Conservation (phyloP, 108 stramenopile species). For the Cyclotella atomus region DNA sequence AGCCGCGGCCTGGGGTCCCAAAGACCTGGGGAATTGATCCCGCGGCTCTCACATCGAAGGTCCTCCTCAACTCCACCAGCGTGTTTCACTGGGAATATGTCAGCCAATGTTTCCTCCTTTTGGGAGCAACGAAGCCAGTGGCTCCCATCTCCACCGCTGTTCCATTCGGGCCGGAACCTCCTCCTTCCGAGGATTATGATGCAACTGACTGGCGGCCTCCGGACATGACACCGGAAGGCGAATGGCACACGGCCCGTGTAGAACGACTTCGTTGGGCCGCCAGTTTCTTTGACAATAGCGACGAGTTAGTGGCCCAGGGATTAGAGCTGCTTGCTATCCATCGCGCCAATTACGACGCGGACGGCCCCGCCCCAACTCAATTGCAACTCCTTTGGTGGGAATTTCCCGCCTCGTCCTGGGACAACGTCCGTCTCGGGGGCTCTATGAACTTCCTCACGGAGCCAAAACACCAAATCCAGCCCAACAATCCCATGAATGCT, state of each 20-base stretch:
- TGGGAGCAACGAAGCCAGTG: not conserved
- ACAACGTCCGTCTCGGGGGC: not conserved
- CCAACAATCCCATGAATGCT: not conserved
- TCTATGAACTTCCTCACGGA: constrained; percentile 9
- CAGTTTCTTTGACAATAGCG: not conserved
- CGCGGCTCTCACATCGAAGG: not conserved
- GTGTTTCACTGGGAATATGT: not conserved
- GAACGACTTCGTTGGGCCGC: not conserved
- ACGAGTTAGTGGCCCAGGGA: not conserved
- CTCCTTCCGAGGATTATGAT: not conserved
- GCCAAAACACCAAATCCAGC: not conserved
- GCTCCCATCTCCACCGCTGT: not conserved
- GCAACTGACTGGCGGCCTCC: not conserved
- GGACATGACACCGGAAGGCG: not conserved
- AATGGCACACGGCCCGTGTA: not conserved
- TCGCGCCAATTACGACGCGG: not conserved
- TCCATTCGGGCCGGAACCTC: not conserved
- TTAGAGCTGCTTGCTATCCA: not conserved
- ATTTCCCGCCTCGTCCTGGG: not conserved
- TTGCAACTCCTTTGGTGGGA: constrained; percentile 5
- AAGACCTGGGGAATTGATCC: not conserved
- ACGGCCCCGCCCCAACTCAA: not conserved
- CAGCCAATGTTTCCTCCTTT: not conserved
- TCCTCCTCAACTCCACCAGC: not conserved
- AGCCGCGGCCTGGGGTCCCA: not conserved